Conservation (phyloP, 2,329 filamentous ascomycete species). For the Fusarium bulbicola region DNA sequence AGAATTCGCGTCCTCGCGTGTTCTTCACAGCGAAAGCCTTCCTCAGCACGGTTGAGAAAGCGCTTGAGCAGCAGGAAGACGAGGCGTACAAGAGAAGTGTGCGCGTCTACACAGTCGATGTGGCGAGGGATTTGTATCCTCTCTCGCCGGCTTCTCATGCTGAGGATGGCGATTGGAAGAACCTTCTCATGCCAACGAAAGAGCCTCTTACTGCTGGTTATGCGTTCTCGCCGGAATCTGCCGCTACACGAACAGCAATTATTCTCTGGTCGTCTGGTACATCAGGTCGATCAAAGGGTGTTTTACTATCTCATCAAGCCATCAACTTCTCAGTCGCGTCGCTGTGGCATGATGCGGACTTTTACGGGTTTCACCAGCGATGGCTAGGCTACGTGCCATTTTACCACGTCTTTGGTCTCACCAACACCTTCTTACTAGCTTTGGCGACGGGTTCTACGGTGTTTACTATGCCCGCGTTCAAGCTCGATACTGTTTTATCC, state of each 20-base stretch:
- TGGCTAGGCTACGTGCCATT: slow-evolving; percentile 74
- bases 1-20: slow-evolving; percentile 50
- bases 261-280: slow-evolving; percentile 66
- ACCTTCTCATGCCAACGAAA: slow-evolving; percentile 61
- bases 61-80: slow-evolving; percentile 48
- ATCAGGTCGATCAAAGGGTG: slow-evolving; percentile 79
- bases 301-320: slow-evolving; percentile 75
- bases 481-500: slow-evolving; percentile 71
- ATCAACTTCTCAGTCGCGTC: slow-evolving; percentile 65
- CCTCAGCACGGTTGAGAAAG: slow-evolving; percentile 46
- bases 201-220: slow-evolving; percentile 56
- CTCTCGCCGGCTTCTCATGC: slow-evolving; percentile 26
- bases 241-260: slow-evolving; percentile 65
- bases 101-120: slow-evolving; percentile 67
- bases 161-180: slow-evolving; percentile 63
- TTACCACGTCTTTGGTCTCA: slow-evolving; percentile 70
- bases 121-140: slow-evolving; percentile 48
- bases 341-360: slow-evolving; percentile 60
- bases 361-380: slow-evolving; percentile 51
- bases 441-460: slow-evolving; percentile 62
- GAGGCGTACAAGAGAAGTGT: slow-evolving; percentile 50
- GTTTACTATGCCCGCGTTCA: slow-evolving; percentile 77
- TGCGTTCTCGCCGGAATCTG: slow-evolving; percentile 46
- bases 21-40: slow-evolving; percentile 49
- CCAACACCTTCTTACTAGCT: slow-evolving; percentile 67